Conservation (phyloP, 306 rosid genomes). For the Prunus davidiana region DNA sequence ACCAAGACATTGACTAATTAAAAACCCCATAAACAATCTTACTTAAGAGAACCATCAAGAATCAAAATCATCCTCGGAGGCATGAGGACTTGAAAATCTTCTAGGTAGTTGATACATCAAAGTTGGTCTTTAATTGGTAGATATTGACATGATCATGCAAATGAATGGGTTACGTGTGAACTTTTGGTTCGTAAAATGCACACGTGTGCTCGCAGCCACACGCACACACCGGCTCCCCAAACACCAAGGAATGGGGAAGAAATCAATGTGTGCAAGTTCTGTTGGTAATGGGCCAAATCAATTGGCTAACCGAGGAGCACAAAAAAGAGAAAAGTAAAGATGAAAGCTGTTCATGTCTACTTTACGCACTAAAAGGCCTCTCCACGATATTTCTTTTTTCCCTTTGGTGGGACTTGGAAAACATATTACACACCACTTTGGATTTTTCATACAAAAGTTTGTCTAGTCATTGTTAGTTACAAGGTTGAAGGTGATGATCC, state of each 20-base stretch:
- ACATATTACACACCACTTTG: slow-evolving; percentile 23
- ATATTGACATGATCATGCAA: not conserved
- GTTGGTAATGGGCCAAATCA: slow-evolving; percentile 31
- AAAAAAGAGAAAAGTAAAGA: slow-evolving; percentile 6
- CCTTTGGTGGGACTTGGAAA: slow-evolving; percentile 45
- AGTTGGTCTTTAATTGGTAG: not conserved
- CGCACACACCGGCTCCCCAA: slow-evolving; percentile 21
- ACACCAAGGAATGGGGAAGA: slow-evolving; percentile 32
- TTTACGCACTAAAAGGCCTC: slow-evolving; percentile 36
- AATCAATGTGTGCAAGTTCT: not conserved
- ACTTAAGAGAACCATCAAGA: not conserved
- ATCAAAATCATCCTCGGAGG: slow-evolving; percentile 1
- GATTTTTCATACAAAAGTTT: not conserved
- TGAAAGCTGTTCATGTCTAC: slow-evolving; percentile 31
- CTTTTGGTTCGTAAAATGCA: slow-evolving; percentile 10
- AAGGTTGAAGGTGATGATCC: not conserved
- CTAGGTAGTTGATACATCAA: not conserved
- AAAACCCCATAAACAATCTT: not conserved
- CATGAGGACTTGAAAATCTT: not conserved
- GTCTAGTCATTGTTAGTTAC: slow-evolving; percentile 12
- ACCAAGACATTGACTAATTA: not conserved
- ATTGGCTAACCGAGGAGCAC: slow-evolving; percentile 41
- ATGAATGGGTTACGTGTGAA: not conserved
- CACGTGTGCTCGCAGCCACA: slow-evolving; percentile 33
- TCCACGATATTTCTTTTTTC: slow-evolving; percentile 31